Evolutionary conservation across 495 filamentous ascomycete species (phyloP).

Genomic region (Xylaria bambusicola): DNA sequence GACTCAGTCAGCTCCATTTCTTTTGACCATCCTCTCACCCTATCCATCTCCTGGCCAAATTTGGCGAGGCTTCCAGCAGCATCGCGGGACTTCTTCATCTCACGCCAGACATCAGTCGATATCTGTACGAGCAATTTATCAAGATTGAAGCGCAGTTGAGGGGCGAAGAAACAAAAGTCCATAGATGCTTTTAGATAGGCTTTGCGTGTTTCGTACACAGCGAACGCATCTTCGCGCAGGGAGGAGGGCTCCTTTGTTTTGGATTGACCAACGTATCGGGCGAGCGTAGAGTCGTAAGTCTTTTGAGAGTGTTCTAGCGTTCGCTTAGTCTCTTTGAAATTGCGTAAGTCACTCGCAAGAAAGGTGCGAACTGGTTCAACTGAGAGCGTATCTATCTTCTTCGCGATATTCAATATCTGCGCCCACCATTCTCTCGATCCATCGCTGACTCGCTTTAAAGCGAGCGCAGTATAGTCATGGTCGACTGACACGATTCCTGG

Average conservation of each 20-base stretch:
- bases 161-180: conserved; percentile 87
- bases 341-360: conserved; percentile 65
- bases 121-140: conserved; percentile 84
- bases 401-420: conserved; percentile 67
- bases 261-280: conserved; percentile 77
- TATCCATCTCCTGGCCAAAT: conserved; percentile 77
- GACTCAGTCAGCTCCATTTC: conserved; percentile 87
- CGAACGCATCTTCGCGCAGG: conserved; percentile 91
- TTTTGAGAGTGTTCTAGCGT: conserved; percentile 78
- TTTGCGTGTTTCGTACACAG: conserved; percentile 91
- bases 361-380: conserved; percentile 81
- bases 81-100: conserved; percentile 70
- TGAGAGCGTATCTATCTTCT: conserved; percentile 71
- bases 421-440: conserved; percentile 84
- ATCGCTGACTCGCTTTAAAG: conserved; percentile 81
- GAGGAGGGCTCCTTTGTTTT: conserved; percentile 93
- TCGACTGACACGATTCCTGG: conserved; percentile 68
- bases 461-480: conserved; percentile 90
- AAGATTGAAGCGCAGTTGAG: conserved; percentile 75
- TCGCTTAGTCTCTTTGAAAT: conserved; percentile 70
- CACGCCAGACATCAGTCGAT: conserved; percentile 82
- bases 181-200: conserved; percentile 87
- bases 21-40: conserved; percentile 85
- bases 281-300: conserved; percentile 73
- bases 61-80: conserved; percentile 60